phyloP scores from a whole-genome alignment of 805 yeast genomes.

The Crinitomyces ghanaensis region DNA sequence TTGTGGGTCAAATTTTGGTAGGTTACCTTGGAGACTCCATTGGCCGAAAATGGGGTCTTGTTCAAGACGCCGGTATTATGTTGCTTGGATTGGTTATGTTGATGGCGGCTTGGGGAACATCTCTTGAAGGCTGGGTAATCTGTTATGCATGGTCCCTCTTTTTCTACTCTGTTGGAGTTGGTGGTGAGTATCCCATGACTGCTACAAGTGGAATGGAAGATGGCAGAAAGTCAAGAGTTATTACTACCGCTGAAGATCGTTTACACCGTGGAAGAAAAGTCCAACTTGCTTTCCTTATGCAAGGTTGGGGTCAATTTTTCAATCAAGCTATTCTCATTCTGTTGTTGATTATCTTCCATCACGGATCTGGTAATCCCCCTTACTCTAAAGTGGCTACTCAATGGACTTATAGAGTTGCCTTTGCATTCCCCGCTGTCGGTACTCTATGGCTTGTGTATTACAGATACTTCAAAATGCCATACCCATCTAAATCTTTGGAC shows the following conservation, averaged over 20 bases:
- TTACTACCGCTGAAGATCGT: constrained; percentile 25
- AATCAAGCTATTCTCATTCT: constrained; percentile 80
- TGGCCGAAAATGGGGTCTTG: constrained; percentile 51
- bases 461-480: constrained; percentile 28
- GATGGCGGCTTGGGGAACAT: constrained; percentile 46
- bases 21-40: constrained; percentile 48
- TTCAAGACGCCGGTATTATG: constrained; percentile 46
- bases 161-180: constrained; percentile 41
- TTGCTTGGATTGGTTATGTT: constrained; percentile 46
- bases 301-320: constrained; percentile 94
- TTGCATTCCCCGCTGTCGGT: constrained; percentile 29
- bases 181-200: constrained; percentile 59
- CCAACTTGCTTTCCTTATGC: constrained; percentile 61
- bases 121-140: constrained; percentile 48
- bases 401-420: constrained; percentile 29
- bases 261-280: constrained; percentile 31
- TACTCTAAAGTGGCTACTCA: constrained; percentile 28
- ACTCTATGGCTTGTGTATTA: constrained; percentile 29
- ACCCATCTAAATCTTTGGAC: constrained; percentile 22
- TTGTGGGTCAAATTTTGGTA: constrained; percentile 47
- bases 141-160: constrained; percentile 37
- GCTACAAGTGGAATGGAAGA: constrained; percentile 54
- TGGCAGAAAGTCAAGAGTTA: constrained; percentile 28
- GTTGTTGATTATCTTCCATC: constrained; percentile 73
- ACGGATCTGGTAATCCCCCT: constrained; percentile 90